Base-by-base conservation (phyloP, 1,284 basidiomycete species). In the Trichosporon coremiiforme region DNA sequence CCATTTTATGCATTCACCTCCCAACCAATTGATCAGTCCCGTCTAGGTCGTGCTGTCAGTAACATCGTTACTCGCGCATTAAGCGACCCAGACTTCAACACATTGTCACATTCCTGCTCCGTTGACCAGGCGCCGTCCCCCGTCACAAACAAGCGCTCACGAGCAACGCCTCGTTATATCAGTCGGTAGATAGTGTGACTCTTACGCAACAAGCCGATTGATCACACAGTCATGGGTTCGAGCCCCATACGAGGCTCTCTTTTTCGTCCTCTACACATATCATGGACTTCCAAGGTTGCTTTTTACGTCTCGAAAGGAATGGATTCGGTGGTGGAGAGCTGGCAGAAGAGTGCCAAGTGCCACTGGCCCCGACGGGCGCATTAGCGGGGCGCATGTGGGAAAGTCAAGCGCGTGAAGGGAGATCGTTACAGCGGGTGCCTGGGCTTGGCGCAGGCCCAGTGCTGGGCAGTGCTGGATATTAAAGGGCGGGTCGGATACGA, bases 121-220 rank as follows among this genome's bases (percentile, higher is more conserved):
- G n/a, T n/a, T n/a, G n/a, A n/a, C n/a, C n/a, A n/a, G n/a, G n/a
- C n/a, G n/a, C n/a, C n/a, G n/a, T n/a, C n/a, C n/a, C n/a, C n/a
- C n/a, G n/a, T n/a, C n/a, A n/a, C n/a, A n/a, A n/a, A n/a, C n/a
- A n/a, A n/a, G n/a, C n/a, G n/a, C n/a, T n/a, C n/a, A n/a, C n/a
- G n/a, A n/a, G n/a, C 25, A 25, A 25, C 55, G 29, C 25, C 31
- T 60, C 55, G 55, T 60, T 33, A 60, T 60, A 60, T 60, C 55
- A 60, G 29, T 60, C 55, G 31, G 25, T 60, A 60, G 55, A 33
- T 33, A 60, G 55, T 60, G 55, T 33, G 31, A 60, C 55, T 60
- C 55, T 60, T 60, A 60, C 2, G 1, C 31, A 2, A 1, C 6
- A 15, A 2, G 55, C 31, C 55, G 55, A 60, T 60, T 2, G 55